Evolutionary conservation across 1,139 yeast genomes (phyloP).

Genomic region (Schizosaccharomyces versatilis): DNA sequence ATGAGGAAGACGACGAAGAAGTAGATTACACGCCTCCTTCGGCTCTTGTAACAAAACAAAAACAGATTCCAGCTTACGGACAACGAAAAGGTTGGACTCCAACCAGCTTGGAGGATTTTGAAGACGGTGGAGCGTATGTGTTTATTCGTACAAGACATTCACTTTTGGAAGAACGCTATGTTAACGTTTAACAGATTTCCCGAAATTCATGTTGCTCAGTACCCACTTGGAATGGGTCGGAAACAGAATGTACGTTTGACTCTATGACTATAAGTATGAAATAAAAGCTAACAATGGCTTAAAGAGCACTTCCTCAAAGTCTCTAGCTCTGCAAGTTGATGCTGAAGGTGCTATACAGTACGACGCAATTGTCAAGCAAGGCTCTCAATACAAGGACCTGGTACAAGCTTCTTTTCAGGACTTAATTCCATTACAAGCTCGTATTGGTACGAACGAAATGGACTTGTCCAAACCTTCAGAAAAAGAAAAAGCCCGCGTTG

Average conservation of each 20-base stretch:
- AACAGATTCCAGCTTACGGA: constrained; percentile 17
- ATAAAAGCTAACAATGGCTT: neutral
- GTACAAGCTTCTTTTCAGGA: constrained; percentile 24
- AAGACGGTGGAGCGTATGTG: constrained; percentile 20
- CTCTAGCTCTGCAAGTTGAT: constrained; percentile 19
- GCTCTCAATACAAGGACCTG: constrained; percentile 18
- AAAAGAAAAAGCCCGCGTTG: constrained; percentile 22
- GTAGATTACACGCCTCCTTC: neutral
- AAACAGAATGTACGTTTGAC: constrained; percentile 2
- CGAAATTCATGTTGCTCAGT: constrained; percentile 19
- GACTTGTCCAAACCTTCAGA: constrained; percentile 23
- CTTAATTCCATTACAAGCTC: constrained; percentile 28
- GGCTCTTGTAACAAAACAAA: too few relatives aligned
- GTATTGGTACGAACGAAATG: constrained; percentile 21
- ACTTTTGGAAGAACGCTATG: neutral
- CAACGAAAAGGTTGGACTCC: constrained; percentile 18
- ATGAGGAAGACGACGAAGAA: neutral
- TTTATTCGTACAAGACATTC: neutral
- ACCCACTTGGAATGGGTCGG: constrained; percentile 20
- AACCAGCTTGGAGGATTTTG: constrained; percentile 16
- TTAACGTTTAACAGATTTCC: constrained; percentile 14
- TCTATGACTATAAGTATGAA: neutral
- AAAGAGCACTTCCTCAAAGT: constrained; percentile 12
- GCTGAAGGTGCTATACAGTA: constrained; percentile 20
- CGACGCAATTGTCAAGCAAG: constrained; percentile 20